phyloP scores from a whole-genome alignment of 305 asterid species.

The Caryopteris hybrid region DNA sequence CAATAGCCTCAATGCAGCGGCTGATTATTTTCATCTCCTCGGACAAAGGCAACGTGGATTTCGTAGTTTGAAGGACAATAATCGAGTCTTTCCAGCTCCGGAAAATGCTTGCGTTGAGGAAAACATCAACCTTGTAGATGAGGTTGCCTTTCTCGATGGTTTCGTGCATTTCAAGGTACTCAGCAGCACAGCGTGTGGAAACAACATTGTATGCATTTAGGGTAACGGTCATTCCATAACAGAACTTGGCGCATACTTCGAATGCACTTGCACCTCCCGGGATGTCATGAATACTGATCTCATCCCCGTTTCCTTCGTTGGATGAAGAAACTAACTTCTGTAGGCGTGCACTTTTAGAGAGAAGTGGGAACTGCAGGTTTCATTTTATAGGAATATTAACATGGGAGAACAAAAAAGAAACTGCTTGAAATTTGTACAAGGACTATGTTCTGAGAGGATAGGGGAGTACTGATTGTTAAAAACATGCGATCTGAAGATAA shows the following conservation, averaged over 20 bases:
- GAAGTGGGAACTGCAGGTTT: conserved; percentile 84
- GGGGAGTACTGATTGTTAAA: no score
- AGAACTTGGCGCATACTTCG: conserved; percentile 85
- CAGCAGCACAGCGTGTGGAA: conserved; percentile 82
- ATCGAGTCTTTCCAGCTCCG: conserved; percentile 97
- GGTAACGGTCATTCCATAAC: conserved; percentile 85
- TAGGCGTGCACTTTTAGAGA: conserved; percentile 68
- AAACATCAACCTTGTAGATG: conserved; percentile 76
- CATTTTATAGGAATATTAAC: conserved; percentile 16
- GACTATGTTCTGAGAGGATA: no score
- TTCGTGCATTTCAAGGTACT: conserved; percentile 86
- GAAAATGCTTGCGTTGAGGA: conserved; percentile 70
- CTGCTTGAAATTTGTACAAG: no score
- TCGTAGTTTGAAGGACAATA: conserved; percentile 71
- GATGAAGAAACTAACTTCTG: conserved; percentile 65
- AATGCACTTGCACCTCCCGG: conserved; percentile 85
- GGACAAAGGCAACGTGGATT: conserved; percentile 43
- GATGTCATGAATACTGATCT: conserved; percentile 61
- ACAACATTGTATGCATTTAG: conserved; percentile 76
- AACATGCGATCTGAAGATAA: conserved; percentile 7
- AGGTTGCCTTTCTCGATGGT: conserved; percentile 78
- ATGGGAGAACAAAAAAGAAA: not conserved
- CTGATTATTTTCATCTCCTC: conserved; percentile 74
- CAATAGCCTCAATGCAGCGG: conserved; percentile 75
- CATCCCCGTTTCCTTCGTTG: conserved; percentile 54